phyloP scores from a whole-genome alignment of 2,329 filamentous ascomycete genomes.

The Penicillium sp. region DNA sequence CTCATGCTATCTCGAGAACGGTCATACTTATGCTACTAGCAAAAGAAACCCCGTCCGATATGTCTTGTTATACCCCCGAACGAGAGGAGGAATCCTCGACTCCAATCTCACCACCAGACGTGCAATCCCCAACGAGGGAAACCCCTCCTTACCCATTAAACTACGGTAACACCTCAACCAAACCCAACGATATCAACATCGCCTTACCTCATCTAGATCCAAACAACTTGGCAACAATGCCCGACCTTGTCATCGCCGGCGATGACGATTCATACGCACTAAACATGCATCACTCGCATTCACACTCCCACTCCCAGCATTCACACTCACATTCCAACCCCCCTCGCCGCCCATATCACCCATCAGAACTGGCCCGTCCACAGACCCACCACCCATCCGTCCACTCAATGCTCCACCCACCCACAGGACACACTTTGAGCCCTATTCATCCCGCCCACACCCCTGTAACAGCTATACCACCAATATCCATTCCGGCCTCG shows the following conservation, averaged over 20 bases:
- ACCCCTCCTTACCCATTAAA: constrained; percentile 14
- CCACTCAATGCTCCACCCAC: background rate
- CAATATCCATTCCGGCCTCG: background rate
- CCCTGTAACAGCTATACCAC: background rate
- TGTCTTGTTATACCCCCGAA: constrained; percentile 40
- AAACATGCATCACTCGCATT: constrained; percentile 6
- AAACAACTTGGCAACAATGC: constrained; percentile 26
- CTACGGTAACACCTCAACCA: constrained; percentile 7
- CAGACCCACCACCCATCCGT: background rate
- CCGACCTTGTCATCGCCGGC: constrained; percentile 27
- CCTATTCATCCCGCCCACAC: background rate
- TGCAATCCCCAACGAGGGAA: constrained; percentile 28
- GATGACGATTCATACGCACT: constrained; percentile 24
- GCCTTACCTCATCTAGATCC: constrained; percentile 15
- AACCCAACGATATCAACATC: background rate
- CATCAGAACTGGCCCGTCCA: constrained; percentile 1
- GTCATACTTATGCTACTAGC: constrained; percentile 2
- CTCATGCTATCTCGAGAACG: background rate
- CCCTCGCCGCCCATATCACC: background rate
- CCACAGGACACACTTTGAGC: background rate
- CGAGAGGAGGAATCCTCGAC: constrained; percentile 30
- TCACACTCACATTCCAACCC: background rate
- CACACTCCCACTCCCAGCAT: background rate
- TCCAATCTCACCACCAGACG: constrained; percentile 30
- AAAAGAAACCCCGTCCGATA: constrained; percentile 38